phyloP scores from a whole-genome alignment of 169 alveolate genomes.

The Eimeria falciformis region DNA sequence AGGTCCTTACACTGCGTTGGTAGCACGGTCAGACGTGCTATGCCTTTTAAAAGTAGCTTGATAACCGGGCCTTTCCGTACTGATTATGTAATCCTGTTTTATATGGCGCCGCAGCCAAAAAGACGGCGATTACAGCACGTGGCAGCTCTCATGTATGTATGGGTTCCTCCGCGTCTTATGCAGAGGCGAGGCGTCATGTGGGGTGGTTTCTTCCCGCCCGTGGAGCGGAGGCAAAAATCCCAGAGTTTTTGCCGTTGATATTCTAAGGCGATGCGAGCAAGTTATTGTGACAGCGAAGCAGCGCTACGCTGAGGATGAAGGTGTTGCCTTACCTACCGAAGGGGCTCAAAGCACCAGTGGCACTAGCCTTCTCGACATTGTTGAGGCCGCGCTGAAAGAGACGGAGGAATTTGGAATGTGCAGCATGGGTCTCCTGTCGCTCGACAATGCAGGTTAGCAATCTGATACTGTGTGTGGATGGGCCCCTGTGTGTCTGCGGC shows the following conservation, averaged over 20 bases:
- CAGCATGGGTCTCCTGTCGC: conserved; percentile 35
- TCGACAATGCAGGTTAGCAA: conserved; percentile 34
- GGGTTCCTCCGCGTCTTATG: neutral
- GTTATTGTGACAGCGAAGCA: neutral
- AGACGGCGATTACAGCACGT: no score
- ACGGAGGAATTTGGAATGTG: conserved; percentile 29
- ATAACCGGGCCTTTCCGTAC: neutral
- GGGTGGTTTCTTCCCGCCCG: conserved; percentile 41
- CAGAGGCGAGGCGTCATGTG: conserved; percentile 30
- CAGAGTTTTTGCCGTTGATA: conserved; percentile 22
- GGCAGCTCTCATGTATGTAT: neutral
- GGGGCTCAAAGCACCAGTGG: neutral
- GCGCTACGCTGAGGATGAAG: neutral
- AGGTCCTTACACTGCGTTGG: no score
- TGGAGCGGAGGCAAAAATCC: conserved; percentile 34
- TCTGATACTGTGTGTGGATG: neutral
- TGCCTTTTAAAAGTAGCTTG: neutral
- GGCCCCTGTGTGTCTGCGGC: no score
- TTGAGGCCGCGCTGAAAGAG: neutral
- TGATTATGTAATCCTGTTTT: neutral
- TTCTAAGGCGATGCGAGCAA: neutral
- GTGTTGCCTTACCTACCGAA: neutral
- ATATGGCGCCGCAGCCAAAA: no score
- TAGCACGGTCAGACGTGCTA: no score
- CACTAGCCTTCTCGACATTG: neutral